Conservation (phyloP, 169 alveolate species). For the Eimeria brunetti region DNA sequence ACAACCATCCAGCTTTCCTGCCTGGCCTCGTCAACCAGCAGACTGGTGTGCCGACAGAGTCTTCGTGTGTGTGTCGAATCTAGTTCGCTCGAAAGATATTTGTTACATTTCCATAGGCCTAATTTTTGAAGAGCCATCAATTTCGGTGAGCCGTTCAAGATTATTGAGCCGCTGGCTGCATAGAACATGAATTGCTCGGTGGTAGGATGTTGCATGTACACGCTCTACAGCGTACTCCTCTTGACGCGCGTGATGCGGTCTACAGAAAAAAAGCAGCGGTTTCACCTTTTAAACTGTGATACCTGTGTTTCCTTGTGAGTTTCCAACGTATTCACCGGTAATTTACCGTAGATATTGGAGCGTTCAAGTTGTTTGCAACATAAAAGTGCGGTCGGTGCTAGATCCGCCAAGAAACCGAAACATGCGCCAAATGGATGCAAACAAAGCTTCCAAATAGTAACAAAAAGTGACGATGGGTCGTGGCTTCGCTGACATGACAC, state of each 20-base stretch:
- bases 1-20: background rate
- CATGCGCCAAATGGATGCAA: background rate
- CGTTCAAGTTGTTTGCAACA: background rate
- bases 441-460: background rate
- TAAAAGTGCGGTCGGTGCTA: background rate
- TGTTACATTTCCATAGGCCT: background rate
- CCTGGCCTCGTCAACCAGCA: background rate
- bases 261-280: background rate
- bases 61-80: background rate
- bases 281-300: background rate
- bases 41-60: conserved; percentile 25
- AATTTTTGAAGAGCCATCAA: background rate
- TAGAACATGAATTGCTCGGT: background rate
- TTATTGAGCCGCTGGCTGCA: background rate
- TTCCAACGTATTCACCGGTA: background rate
- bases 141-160: background rate
- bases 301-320: no score
- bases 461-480: background rate
- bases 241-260: background rate
- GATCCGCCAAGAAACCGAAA: background rate
- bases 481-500: background rate
- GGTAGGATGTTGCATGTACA: background rate
- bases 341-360: background rate
- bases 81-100: background rate
- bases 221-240: background rate